Evolutionary conservation across 495 filamentous ascomycete genomes (phyloP).

Genomic region (Penicillium lividum): DNA sequence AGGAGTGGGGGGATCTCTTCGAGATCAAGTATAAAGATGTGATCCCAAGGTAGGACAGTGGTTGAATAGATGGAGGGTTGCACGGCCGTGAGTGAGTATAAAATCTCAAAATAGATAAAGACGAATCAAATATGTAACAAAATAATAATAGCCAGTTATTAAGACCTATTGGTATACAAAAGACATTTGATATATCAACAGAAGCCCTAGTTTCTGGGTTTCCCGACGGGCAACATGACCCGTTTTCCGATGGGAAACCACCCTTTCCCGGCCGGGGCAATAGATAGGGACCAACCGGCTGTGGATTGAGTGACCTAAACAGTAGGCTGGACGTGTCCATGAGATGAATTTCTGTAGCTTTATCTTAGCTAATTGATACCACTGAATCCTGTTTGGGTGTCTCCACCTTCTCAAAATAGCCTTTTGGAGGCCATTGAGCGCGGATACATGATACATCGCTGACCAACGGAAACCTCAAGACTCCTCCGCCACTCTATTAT

Average conservation of each 20-base stretch:
- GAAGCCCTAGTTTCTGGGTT: conserved; percentile 11
- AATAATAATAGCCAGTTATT: neutral
- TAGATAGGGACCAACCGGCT: neutral
- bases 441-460: neutral
- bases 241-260: conserved; percentile 8
- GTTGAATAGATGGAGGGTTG: neutral
- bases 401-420: neutral
- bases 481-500: neutral
- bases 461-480: neutral
- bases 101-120: neutral
- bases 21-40: neutral
- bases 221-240: conserved; percentile 14
- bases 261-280: neutral
- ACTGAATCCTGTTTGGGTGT: neutral
- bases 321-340: neutral
- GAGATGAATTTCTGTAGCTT: neutral
- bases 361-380: conserved; percentile 1
- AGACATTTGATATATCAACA: conserved; percentile 12
- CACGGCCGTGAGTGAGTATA: neutral
- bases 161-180: conserved; percentile 9
- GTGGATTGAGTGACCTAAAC: neutral
- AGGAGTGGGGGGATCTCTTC: neutral
- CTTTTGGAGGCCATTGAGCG: neutral
- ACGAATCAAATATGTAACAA: too few species aligned
- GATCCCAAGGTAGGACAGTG: neutral